Conservation (phyloP, 2,329 filamentous ascomycete species). For the Colletotrichum sp. region DNA sequence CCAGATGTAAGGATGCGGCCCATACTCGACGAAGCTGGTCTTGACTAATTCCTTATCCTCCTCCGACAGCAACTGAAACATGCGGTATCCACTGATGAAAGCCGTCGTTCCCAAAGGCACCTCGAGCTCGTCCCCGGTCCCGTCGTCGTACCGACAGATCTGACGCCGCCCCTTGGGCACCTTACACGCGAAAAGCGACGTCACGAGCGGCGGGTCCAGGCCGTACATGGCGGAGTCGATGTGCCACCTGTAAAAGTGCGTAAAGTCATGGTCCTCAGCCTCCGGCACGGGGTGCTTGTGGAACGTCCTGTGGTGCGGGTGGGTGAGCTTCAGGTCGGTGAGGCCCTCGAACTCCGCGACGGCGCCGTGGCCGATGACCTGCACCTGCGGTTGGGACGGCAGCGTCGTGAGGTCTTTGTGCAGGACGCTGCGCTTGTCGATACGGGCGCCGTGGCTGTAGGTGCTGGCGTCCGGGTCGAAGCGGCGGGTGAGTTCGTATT, state of each 20-base stretch:
- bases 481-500: neutral
- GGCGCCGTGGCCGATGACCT: neutral
- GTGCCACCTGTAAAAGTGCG: neutral
- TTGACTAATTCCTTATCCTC: neutral
- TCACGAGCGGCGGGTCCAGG: neutral
- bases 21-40: neutral
- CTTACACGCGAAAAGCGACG: neutral
- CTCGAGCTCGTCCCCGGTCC: neutral
- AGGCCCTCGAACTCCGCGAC: neutral
- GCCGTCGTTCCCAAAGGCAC: neutral
- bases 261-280: neutral
- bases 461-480: neutral
- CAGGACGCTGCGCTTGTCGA: neutral
- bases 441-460: neutral
- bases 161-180: neutral
- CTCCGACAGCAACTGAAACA: neutral
- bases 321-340: neutral
- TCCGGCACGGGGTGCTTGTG: neutral
- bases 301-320: neutral
- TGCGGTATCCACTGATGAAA: neutral
- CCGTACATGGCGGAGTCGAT: neutral
- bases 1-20: neutral
- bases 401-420: neutral
- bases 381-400: neutral
- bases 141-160: neutral